A percentile compares a stretch with the other conserved stretches of the same genome.
Conservation (phyloP, 2,329 filamentous ascomycete species). For the Phaeosphaeriaceae sp. region DNA sequence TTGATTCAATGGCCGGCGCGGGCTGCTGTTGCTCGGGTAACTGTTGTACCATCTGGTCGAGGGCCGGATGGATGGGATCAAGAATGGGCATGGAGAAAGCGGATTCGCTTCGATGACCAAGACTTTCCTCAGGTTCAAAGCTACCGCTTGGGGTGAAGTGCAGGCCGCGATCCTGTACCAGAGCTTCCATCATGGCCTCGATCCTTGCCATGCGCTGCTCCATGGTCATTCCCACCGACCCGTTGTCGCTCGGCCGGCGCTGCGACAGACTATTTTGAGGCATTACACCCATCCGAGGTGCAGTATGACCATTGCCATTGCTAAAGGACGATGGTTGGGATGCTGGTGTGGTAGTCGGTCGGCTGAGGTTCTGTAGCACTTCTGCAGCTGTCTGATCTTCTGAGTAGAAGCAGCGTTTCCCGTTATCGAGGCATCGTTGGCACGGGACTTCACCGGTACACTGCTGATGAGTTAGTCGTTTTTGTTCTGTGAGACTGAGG, state of each 20-base stretch:
- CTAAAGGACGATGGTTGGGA: slow-evolving; percentile 9
- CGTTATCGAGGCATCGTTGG: slow-evolving; percentile 44
- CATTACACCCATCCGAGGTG: slow-evolving; percentile 24
- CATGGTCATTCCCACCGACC: slow-evolving; percentile 35
- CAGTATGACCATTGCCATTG: slow-evolving; percentile 20
- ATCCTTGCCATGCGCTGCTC: slow-evolving; percentile 45
- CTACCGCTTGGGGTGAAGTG: slow-evolving; percentile 32
- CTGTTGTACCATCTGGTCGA: slow-evolving; percentile 23
- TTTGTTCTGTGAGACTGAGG: not conserved
- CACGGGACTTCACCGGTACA: slow-evolving; percentile 47
- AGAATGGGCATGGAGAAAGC: slow-evolving; percentile 28
- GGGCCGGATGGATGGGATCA: slow-evolving; percentile 33
- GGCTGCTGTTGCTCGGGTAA: slow-evolving; percentile 15
- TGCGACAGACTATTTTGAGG: slow-evolving; percentile 30
- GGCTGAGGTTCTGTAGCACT: slow-evolving; percentile 46
- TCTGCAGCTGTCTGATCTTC: slow-evolving; percentile 49
- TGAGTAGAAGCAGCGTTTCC: slow-evolving; percentile 47
- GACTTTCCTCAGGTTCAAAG: slow-evolving; percentile 36
- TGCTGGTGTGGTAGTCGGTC: slow-evolving; percentile 34
- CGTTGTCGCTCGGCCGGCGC: slow-evolving; percentile 37
- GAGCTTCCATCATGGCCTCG: slow-evolving; percentile 45
- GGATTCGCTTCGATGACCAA: slow-evolving; percentile 25
- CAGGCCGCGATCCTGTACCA: slow-evolving; percentile 40
- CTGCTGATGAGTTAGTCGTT: slow-evolving; percentile 18
- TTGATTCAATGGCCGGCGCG: not conserved